These are phyloP conservation scores for Isoetes engelmannii DNA, from an alignment of 83 land plant genomes.

Conservation along the genomic window DNA sequence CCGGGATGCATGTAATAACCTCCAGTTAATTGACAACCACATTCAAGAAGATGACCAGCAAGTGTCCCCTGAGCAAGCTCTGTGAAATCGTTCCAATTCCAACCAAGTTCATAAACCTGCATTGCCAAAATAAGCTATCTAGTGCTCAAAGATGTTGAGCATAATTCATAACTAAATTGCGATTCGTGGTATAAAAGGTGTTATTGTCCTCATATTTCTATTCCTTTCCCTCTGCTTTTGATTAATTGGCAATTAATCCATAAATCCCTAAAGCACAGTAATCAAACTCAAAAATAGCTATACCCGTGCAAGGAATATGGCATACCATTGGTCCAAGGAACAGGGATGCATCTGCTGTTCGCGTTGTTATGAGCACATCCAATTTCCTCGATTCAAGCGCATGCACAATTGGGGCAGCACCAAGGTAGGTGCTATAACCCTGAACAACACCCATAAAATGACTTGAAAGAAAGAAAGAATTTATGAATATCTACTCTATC, in stretches of 20 bases:
- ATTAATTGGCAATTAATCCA: too few species aligned
- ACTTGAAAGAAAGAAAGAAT: too few species aligned
- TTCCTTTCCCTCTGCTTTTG: too few species aligned
- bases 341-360: constrained; percentile 87
- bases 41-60: constrained; percentile 92
- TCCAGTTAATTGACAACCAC: constrained; percentile 96
- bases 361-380: constrained; percentile 64
- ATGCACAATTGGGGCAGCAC: constrained; percentile 81
- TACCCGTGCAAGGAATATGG: neutral
- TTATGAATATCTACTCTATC: too few species aligned
- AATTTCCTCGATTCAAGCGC: constrained; percentile 64
- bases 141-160: too few species aligned
- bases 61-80: constrained; percentile 74
- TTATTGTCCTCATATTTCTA: too few species aligned
- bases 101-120: constrained; percentile 86
- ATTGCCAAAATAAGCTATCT: neutral
- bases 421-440: constrained; percentile 80
- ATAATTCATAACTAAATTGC: too few species aligned
- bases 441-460: constrained; percentile 12
- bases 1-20: constrained; percentile 97
- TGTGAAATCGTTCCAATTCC: constrained; percentile 80
- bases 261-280: too few species aligned
- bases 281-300: neutral
- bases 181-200: too few species aligned
- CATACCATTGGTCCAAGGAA: constrained; percentile 91